Evolutionary conservation across 2,329 filamentous ascomycete genomes (phyloP).

Genomic region (Fusarium tuaranense): DNA sequence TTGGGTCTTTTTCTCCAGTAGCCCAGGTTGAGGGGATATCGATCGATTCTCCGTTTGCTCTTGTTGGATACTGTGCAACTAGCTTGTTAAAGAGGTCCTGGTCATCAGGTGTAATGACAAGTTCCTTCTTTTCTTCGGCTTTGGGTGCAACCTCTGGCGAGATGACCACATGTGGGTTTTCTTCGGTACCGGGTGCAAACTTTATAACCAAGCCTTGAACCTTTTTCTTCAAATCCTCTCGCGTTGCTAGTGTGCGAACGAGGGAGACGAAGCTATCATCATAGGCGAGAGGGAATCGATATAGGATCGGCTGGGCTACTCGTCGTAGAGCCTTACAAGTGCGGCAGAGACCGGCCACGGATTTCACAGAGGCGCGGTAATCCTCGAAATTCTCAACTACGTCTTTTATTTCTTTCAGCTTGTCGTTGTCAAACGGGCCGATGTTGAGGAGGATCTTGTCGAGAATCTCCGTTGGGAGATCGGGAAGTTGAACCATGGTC

Average conservation of each 20-base stretch:
- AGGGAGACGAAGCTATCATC: neutral
- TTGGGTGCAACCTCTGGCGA: too few species aligned
- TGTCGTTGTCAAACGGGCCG: neutral
- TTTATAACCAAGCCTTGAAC: neutral
- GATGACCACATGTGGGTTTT: too few species aligned
- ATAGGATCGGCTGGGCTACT: neutral
- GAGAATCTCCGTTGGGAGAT: neutral
- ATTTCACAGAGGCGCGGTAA: neutral
- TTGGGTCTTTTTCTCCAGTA: neutral
- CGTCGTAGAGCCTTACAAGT: neutral
- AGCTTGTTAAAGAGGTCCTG: neutral
- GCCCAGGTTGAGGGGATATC: neutral
- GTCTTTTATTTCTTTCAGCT: neutral
- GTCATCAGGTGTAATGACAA: neutral
- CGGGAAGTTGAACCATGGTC: neutral
- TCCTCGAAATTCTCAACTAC: neutral
- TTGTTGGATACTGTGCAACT: neutral
- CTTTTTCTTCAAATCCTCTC: neutral
- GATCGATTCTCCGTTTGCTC: neutral
- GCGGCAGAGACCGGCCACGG: neutral
- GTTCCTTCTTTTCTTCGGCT: too few species aligned
- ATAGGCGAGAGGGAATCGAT: neutral
- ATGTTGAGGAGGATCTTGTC: neutral
- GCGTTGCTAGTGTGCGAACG: neutral
- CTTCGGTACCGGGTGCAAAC: too few species aligned